Evolutionary conservation across 148 eudicot genomes (phyloP).

Genomic region (Dysphania ambrosioides): DNA sequence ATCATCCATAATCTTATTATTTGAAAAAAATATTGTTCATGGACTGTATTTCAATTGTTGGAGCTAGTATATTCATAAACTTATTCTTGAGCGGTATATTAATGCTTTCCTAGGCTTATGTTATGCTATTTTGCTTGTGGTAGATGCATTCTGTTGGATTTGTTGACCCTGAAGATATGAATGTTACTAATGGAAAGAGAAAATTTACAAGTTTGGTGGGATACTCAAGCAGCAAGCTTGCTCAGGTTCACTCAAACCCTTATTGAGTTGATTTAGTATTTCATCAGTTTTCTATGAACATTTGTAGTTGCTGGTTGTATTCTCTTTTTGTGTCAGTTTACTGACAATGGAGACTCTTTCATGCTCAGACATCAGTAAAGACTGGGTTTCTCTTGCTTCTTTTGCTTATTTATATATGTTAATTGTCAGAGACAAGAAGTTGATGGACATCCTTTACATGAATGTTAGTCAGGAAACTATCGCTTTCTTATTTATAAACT

Average conservation of each 20-base stretch:
- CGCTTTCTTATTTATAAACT: not conserved
- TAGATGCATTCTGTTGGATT: conserved; percentile 92
- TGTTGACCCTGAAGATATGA: conserved; percentile 96
- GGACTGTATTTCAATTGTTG: not conserved
- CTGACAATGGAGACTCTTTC: not conserved
- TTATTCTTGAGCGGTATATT: not conserved
- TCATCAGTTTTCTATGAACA: not conserved
- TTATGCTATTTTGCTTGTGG: conserved; percentile 11
- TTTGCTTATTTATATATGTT: not conserved
- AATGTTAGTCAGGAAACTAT: not conserved
- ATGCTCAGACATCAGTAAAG: not conserved
- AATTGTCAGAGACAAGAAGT: not conserved
- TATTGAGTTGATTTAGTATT: not conserved
- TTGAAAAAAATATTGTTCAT: not conserved
- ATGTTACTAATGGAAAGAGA: conserved; percentile 64
- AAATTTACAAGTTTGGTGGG: conserved; percentile 80
- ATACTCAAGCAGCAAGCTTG: conserved; percentile 88
- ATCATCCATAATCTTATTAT: not conserved
- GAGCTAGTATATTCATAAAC: not conserved
- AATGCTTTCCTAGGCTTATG: not conserved
- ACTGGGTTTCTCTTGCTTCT: not conserved
- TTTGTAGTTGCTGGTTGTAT: not conserved
- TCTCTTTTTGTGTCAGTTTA: not conserved
- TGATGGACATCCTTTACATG: not conserved
- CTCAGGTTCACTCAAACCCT: conserved; percentile 56